Conservation (phyloP, 805 yeast genomes). For the Starmerella scarabaei region DNA sequence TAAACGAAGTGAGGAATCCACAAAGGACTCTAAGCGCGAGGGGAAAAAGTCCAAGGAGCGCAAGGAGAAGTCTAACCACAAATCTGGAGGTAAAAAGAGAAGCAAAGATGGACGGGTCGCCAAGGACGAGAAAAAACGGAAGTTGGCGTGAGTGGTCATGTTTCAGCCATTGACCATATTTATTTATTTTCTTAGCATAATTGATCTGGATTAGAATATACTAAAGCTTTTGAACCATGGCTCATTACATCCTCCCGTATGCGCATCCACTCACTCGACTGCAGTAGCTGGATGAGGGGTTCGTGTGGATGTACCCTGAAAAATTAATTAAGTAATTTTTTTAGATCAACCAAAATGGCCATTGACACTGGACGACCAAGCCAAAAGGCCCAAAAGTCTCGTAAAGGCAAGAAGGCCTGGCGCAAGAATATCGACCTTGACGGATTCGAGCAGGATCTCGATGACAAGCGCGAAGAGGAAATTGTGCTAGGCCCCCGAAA, state of each 20-base stretch:
- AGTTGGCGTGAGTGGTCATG: too few relatives aligned
- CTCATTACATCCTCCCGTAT: too few relatives aligned
- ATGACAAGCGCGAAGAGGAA: slow-evolving; percentile 50
- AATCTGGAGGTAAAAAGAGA: slow-evolving; percentile 7
- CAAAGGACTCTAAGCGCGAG: slow-evolving; percentile 7
- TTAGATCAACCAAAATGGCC: slow-evolving; percentile 2
- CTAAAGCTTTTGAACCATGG: too few relatives aligned
- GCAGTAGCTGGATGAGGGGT: too few relatives aligned
- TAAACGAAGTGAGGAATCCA: slow-evolving; percentile 7
- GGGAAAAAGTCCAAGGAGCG: slow-evolving; percentile 1
- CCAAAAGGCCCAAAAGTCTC: slow-evolving; percentile 55
- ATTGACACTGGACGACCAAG: slow-evolving; percentile 29
- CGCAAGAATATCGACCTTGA: slow-evolving; percentile 80
- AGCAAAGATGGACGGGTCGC: too few relatives aligned
- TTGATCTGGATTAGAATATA: too few relatives aligned
- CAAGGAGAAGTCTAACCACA: slow-evolving; percentile 1
- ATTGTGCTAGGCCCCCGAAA: slow-evolving; percentile 29
- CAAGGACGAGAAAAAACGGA: too few relatives aligned
- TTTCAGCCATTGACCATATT: too few relatives aligned
- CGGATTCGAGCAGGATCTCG: slow-evolving; percentile 62
- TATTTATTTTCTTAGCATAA: too few relatives aligned
- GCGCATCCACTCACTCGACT: too few relatives aligned
- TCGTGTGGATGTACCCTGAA: background rate
- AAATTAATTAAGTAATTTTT: slow-evolving; percentile 9
- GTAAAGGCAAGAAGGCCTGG: slow-evolving; percentile 91